Evolutionary conservation across 768 basidiomycete genomes (phyloP).

Genomic region (Mycena polygramma): DNA sequence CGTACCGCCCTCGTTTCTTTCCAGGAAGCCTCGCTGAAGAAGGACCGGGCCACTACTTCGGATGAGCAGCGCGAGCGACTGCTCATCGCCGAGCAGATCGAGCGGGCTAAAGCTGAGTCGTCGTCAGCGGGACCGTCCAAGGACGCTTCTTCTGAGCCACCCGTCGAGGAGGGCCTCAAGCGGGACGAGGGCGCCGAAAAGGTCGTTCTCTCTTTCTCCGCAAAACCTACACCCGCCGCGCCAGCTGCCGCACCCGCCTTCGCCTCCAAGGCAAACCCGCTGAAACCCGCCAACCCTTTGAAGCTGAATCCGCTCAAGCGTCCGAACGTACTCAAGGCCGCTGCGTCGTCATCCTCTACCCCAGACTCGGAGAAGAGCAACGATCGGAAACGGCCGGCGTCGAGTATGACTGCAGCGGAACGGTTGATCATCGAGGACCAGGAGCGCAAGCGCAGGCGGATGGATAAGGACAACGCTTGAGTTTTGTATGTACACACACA

Average conservation of each 20-base stretch:
- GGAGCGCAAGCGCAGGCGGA: conserved; percentile 86
- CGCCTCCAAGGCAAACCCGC: conserved; percentile 72
- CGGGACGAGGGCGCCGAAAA: conserved; percentile 81
- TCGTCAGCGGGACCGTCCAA: conserved; percentile 48
- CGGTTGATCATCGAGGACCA: conserved; percentile 90
- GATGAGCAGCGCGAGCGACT: conserved; percentile 95
- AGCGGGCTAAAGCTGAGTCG: conserved; percentile 72
- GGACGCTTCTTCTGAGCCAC: conserved; percentile 48
- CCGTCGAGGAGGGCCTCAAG: conserved; percentile 72
- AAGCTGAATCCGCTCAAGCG: conserved; percentile 64
- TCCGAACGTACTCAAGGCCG: conserved; percentile 79
- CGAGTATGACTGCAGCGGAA: conserved; percentile 76
- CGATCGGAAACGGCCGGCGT: conserved; percentile 69
- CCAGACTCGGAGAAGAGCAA: conserved; percentile 34
- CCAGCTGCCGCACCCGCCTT: conserved; percentile 43
- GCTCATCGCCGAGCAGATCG: conserved; percentile 94
- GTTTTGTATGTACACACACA: too few species aligned
- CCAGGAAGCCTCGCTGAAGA: conserved; percentile 89
- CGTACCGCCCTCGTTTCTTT: conserved; percentile 14
- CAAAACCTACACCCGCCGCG: conserved; percentile 58
- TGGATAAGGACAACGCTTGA: conserved; percentile 56
- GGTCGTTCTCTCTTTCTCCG: conserved; percentile 79
- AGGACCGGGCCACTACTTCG: conserved; percentile 90
- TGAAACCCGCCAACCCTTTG: conserved; percentile 58
- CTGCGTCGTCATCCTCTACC: conserved; percentile 51